Percentiles rank a stretch among this genome's conserved stretches.
Evolutionary conservation across 2,329 filamentous ascomycete genomes (phyloP).

Genomic region (Penicillium crustosum): DNA sequence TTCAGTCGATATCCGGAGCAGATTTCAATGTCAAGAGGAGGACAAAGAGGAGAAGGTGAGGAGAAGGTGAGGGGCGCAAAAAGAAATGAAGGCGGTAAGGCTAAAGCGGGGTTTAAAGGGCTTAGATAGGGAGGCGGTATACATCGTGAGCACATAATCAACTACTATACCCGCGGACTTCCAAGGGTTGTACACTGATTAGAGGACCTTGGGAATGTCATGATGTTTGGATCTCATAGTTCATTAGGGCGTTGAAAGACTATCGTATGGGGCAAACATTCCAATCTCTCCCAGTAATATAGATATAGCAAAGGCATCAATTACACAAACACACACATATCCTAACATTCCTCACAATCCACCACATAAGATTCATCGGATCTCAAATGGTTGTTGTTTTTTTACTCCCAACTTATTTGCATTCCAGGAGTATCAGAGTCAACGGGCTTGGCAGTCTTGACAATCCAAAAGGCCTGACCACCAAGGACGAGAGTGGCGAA

Average conservation of each 20-base stretch:
- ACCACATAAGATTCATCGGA: not conserved
- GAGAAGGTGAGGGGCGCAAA: conserved; percentile 13
- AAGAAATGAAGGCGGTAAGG: conserved; percentile 21
- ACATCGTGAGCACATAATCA: not conserved
- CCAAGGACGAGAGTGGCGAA: conserved; percentile 53
- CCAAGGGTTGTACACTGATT: too few relatives aligned
- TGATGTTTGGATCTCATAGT: not conserved
- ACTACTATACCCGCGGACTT: not conserved
- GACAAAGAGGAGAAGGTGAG: conserved; percentile 2
- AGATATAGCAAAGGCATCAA: not conserved
- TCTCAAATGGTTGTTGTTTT: not conserved
- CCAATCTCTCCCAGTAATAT: not conserved
- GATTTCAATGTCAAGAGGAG: not conserved
- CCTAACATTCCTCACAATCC: not conserved
- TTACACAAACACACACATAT: not conserved
- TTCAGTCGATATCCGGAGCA: not conserved
- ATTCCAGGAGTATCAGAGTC: not conserved
- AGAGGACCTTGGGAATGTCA: not conserved
- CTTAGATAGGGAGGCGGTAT: conserved; percentile 3
- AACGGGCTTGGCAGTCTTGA: conserved; percentile 11
- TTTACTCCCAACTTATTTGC: not conserved
- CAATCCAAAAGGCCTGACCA: conserved; percentile 52
- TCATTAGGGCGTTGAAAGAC: not conserved
- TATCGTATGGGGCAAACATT: not conserved
- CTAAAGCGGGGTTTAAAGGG: conserved; percentile 9